phyloP scores from a whole-genome alignment of 495 filamentous ascomycete species.

The Penicillium canescens region DNA sequence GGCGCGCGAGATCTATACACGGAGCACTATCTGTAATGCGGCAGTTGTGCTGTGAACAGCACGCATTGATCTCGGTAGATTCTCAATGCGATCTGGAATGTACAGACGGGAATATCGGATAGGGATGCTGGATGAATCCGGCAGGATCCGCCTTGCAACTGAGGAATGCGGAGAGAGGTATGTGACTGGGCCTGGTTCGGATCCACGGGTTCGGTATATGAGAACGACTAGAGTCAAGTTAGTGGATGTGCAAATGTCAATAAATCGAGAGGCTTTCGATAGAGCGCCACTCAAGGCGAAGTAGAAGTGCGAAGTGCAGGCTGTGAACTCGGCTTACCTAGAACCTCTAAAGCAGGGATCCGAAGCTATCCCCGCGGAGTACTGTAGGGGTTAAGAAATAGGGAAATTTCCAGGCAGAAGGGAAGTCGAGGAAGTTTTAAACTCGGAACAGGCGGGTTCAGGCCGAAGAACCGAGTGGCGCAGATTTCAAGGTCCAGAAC shows the following conservation, averaged over 20 bases:
- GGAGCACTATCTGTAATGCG: conserved; percentile 14
- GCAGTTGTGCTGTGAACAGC: conserved; percentile 20
- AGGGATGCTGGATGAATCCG: conserved; percentile 14
- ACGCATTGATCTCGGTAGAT: conserved; percentile 10
- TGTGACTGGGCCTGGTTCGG: neutral
- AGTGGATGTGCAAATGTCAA: neutral
- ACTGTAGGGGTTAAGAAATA: no score
- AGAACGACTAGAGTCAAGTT: neutral
- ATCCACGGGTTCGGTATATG: no score
- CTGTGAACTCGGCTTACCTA: no score
- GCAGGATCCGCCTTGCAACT: conserved; percentile 18
- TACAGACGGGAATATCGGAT: neutral
- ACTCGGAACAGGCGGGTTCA: neutral
- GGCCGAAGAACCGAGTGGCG: neutral
- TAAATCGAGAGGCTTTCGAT: no score
- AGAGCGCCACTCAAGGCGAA: no score
- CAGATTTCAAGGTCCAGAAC: neutral
- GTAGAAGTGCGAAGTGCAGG: no score
- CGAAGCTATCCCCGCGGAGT: no score
- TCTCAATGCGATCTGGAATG: conserved; percentile 21
- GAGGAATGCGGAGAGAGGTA: conserved; percentile 27
- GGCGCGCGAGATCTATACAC: conserved; percentile 14
- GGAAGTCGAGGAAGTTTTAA: neutral
- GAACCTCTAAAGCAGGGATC: no score
- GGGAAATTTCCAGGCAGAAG: neutral